A percentile compares a stretch with the other conserved stretches of the same genome.
These are phyloP conservation scores for Rhodotorula sphaerocarpa DNA, from an alignment of 768 basidiomycete genomes.

Conservation along the genomic window DNA sequence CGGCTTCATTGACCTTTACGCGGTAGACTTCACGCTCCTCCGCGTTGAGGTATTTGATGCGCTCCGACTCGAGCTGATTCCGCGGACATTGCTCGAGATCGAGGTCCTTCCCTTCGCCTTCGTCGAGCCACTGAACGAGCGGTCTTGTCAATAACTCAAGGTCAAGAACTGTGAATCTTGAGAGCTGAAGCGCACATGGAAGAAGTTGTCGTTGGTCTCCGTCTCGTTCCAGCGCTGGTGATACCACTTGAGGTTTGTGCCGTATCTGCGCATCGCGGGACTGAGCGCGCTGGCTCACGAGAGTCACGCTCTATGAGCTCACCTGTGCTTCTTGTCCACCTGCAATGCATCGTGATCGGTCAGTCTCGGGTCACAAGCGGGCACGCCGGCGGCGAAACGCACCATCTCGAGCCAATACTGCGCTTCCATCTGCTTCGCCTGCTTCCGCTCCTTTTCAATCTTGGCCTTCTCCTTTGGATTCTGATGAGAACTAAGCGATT, in stretches of 20 bases:
- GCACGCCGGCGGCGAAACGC: background rate
- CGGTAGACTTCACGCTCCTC: conserved; percentile 44
- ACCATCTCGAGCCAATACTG: conserved; percentile 36
- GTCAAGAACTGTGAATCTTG: background rate
- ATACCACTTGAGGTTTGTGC: conserved; percentile 33
- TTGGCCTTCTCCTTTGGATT: conserved; percentile 21
- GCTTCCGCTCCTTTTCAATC: conserved; percentile 20
- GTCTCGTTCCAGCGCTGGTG: conserved; percentile 42
- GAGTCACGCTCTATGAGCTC: too few relatives aligned
- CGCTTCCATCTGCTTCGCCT: conserved; percentile 26
- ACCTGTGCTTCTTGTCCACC: conserved; percentile 21
- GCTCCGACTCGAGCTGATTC: conserved; percentile 43
- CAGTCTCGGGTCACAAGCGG: rapidly evolving
- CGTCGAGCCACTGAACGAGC: conserved; percentile 41
- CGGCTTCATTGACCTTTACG: conserved; percentile 40
- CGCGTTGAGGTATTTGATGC: conserved; percentile 40
- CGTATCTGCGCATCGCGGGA: conserved; percentile 23
- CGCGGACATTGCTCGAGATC: conserved; percentile 42
- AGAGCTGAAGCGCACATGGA: conserved; percentile 26
- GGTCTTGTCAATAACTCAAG: background rate
- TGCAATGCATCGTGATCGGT: conserved; percentile 6
- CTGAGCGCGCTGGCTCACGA: too few relatives aligned
- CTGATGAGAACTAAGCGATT: background rate
- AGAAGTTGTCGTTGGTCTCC: conserved; percentile 45
- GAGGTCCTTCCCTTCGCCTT: conserved; percentile 43